Conservation (phyloP, 2,329 filamentous ascomycete species). For the Ceratocystis destructans region DNA sequence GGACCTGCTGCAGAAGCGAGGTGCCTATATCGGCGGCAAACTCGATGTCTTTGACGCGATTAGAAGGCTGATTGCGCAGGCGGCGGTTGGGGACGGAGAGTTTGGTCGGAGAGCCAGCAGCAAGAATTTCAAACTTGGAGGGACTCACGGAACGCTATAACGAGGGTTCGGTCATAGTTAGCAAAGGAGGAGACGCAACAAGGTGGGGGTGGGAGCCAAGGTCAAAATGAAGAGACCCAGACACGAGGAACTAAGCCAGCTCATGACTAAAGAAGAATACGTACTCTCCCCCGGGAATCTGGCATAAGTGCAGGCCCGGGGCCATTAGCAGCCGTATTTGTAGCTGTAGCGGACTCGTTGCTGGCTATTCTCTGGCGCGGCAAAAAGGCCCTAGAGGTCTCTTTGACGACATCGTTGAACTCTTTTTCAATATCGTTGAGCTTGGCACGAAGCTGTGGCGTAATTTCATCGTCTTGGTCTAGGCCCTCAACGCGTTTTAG, state of each 20-base stretch:
- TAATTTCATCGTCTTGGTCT: constrained; percentile 62
- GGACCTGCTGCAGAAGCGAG: constrained; percentile 82
- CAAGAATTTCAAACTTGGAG: constrained; percentile 70
- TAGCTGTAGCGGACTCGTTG: constrained; percentile 38
- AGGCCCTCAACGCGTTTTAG: constrained; percentile 73
- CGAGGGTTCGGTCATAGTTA: constrained; percentile 4
- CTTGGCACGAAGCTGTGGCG: constrained; percentile 67
- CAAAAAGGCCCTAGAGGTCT: constrained; percentile 78
- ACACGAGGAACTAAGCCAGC: too few relatives aligned
- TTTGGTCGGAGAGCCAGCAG: constrained; percentile 77
- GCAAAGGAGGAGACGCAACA: neutral
- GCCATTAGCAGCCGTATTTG: neutral
- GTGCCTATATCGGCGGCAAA: constrained; percentile 98
- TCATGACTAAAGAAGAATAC: neutral
- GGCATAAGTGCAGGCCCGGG: constrained; percentile 40
- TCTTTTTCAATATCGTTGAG: constrained; percentile 82
- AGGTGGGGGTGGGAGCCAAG: too few relatives aligned
- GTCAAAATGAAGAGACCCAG: too few relatives aligned
- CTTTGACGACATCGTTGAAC: constrained; percentile 83
- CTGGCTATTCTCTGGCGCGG: constrained; percentile 70
- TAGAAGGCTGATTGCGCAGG: constrained; percentile 77
- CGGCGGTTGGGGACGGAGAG: constrained; percentile 70
- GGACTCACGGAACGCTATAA: constrained; percentile 54
- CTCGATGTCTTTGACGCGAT: constrained; percentile 86
- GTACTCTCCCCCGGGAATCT: constrained; percentile 40